phyloP scores from a whole-genome alignment of 176 grass and related monocot genomes.

The Phyllostachys edulis region DNA sequence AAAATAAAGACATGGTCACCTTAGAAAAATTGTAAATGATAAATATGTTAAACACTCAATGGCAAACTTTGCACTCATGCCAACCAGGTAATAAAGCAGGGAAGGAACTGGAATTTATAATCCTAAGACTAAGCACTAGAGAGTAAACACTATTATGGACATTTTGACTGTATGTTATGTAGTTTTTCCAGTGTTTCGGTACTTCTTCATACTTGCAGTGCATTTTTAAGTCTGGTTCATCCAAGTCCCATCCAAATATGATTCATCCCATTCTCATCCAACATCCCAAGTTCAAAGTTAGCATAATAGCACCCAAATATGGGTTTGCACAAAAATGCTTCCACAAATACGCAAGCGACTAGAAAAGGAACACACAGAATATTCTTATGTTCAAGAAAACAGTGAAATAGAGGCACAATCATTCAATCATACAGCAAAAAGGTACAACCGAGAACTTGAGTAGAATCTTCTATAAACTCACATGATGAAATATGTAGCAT shows the following conservation, averaged over 20 bases:
- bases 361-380: neutral
- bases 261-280: neutral
- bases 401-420: constrained; percentile 20
- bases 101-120: neutral
- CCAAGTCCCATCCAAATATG: neutral
- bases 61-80: neutral
- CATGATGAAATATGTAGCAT: constrained; percentile 96
- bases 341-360: neutral
- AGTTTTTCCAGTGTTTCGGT: neutral
- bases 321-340: neutral
- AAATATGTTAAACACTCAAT: neutral
- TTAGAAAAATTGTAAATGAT: neutral
- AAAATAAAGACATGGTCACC: neutral
- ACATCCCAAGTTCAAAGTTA: neutral
- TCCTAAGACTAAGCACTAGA: neutral
- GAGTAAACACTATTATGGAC: neutral
- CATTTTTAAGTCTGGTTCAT: neutral
- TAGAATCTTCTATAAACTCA: constrained; percentile 52
- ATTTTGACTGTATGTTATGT: neutral
- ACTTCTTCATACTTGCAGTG: neutral
- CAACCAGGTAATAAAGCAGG: constrained; percentile 5
- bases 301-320: neutral
- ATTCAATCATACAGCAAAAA: constrained; percentile 11
- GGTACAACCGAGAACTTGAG: neutral
- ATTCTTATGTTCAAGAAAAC: neutral